phyloP scores from a whole-genome alignment of 2,329 filamentous ascomycete species.

The Fusarium buxicola region DNA sequence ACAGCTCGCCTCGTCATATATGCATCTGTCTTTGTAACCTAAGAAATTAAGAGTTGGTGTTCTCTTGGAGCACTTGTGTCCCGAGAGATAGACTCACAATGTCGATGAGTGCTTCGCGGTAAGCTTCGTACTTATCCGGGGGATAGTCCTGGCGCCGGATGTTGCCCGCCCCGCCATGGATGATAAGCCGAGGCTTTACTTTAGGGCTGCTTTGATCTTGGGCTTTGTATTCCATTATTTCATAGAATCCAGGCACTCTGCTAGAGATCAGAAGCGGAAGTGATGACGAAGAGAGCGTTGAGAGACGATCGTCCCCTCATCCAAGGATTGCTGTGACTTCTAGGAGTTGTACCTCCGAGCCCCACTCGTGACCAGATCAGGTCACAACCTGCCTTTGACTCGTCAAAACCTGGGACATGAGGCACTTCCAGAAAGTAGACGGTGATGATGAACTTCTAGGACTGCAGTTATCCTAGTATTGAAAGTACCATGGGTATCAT shows the following conservation, averaged over 20 bases:
- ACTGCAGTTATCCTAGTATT: not conserved
- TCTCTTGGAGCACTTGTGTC: no score
- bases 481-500: not conserved
- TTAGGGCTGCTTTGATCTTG: conserved; percentile 24
- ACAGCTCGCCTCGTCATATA: conserved; percentile 56
- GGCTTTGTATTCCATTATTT: conserved; percentile 57
- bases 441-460: not conserved
- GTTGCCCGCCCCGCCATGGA: conserved; percentile 80
- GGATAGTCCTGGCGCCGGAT: conserved; percentile 70
- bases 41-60: not conserved
- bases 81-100: conserved; percentile 61
- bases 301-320: conserved; percentile 14
- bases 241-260: not conserved
- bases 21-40: conserved; percentile 59
- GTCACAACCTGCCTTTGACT: not conserved
- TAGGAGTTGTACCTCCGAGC: not conserved
- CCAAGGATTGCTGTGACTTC: conserved; percentile 4
- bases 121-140: conserved; percentile 66
- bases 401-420: not conserved
- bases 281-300: not conserved
- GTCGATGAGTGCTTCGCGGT: conserved; percentile 69
- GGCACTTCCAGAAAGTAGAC: not conserved
- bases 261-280: not conserved
- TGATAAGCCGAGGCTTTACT: conserved; percentile 69
- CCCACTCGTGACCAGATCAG: conserved; percentile 20